Base-by-base conservation (phyloP, 225 moss, liverwort and hornwort genomes). In the Polytrichum commune region DNA sequence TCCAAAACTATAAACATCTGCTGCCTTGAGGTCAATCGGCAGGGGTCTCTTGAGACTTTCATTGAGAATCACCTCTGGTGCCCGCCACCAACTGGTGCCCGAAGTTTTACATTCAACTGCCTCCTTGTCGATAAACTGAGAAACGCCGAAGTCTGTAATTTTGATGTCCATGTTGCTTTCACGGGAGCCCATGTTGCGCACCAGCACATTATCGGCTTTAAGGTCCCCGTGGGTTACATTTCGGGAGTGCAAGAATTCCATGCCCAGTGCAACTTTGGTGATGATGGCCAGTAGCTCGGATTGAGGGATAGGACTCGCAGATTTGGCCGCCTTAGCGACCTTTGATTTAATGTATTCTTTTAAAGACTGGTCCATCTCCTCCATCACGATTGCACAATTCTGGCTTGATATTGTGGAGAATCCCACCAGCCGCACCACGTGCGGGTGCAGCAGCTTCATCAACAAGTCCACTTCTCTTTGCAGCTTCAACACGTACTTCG, bases 1-100 rank as follows among this genome's bases (percentile, higher is more conserved):
- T 19, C 55, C 84, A 70, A 76, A 81, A 58, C 81, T 81, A 66
- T 78, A 84, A 27, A 78, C 75, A 75, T 84, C 75, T 7, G 74
- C 80, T 72, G 84, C 84, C 54, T 78, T 78, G 64, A 6, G 8
- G 30, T 75, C 72, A 16, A 72, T 32, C 8, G 0, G 8, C 19
- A 16, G 35, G 19, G 7, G 60, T 3, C 5, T 23, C 22, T 22
- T 38, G 0, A 23, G 7, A 9, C 55, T 27, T 60, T 22, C 58
- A 56, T 30, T 62, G 7, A 0, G 20, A 53, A 81, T 61, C 1
- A 76, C 67, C 71, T 85, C 81, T n/a, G 81, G 81, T 16, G 81
- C 81, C 55, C 71, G 75, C 74, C 85, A 81, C 64, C 68, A 55
- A 35, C 75, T 64, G 29, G 76, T 53, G 8, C 61, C 69, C 6